Conservation (phyloP, 352 stramenopile genomes). For the Globisporangium camurandrum region DNA sequence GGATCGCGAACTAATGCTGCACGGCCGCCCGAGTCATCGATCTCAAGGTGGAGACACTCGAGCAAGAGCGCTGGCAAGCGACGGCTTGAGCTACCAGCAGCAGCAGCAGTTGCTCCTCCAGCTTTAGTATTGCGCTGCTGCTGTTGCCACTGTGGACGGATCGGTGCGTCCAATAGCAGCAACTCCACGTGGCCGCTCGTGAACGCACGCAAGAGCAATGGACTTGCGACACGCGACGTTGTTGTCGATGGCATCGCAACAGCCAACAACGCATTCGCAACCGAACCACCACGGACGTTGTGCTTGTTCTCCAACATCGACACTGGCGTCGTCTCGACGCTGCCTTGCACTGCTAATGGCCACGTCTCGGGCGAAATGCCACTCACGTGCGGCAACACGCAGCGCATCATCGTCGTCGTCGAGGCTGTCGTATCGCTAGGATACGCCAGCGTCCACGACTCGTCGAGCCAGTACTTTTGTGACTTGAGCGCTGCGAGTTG, state of each 20-base stretch:
- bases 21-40: conserved; percentile 64
- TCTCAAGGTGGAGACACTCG: conserved; percentile 66
- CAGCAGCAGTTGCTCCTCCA: conserved; percentile 2
- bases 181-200: conserved; percentile 74
- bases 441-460: conserved; percentile 33
- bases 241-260: conserved; percentile 32
- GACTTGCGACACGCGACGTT: no score
- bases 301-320: conserved; percentile 55
- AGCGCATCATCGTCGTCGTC: conserved; percentile 23
- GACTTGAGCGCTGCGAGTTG: conserved; percentile 63
- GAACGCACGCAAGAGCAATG: conserved; percentile 61
- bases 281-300: conserved; percentile 26
- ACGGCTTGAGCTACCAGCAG: background rate
- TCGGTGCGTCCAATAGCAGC: conserved; percentile 48
- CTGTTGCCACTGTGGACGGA: conserved; percentile 60
- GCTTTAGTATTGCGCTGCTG: no score
- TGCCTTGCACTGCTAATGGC: conserved; percentile 63
- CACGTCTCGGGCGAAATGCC: conserved; percentile 69
- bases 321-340: conserved; percentile 45
- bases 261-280: conserved; percentile 40
- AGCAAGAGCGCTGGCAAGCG: conserved; percentile 49
- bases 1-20: conserved; percentile 41
- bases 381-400: conserved; percentile 51
- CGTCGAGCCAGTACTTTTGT: conserved; percentile 78
- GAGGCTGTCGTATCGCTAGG: conserved; percentile 7